Evolutionary conservation across 2,329 filamentous ascomycete species (phyloP).

Genomic region (Alternaria postmessia): DNA sequence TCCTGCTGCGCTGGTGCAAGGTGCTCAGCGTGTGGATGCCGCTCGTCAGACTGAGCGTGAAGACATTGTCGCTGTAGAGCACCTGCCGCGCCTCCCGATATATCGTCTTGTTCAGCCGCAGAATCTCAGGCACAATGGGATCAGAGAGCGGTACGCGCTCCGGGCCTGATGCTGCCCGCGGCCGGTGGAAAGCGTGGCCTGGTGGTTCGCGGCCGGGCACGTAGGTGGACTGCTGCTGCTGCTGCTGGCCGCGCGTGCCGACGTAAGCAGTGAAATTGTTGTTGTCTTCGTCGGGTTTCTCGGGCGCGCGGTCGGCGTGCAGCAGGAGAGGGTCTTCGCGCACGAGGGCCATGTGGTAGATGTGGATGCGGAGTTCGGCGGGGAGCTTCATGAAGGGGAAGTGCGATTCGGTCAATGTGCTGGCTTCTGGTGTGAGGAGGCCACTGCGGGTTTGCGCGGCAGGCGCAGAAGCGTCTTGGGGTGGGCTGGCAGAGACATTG

Average conservation of each 20-base stretch:
- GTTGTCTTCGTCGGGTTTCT: not conserved
- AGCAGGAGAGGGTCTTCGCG: constrained; percentile 42
- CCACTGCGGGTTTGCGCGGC: constrained; percentile 14
- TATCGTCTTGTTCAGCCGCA: constrained; percentile 52
- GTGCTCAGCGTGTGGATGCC: constrained; percentile 50
- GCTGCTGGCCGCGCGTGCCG: no score
- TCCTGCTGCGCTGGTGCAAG: constrained; percentile 54
- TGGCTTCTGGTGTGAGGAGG: constrained; percentile 34
- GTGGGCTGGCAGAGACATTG: not conserved
- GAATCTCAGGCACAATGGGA: constrained; percentile 50
- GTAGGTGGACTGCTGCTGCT: not conserved
- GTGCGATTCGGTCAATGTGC: constrained; percentile 26
- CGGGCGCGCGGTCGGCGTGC: constrained; percentile 28
- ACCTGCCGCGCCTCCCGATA: constrained; percentile 45
- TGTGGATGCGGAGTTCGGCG: constrained; percentile 56
- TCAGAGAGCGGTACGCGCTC: constrained; percentile 29
- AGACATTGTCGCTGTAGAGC: constrained; percentile 44
- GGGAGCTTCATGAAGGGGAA: constrained; percentile 56
- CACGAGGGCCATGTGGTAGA: constrained; percentile 53
- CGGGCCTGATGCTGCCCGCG: not conserved
- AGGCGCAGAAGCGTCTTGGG: not conserved
- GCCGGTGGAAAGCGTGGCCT: not conserved
- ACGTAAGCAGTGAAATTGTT: no score
- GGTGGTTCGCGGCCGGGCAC: not conserved
- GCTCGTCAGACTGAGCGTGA: constrained; percentile 49